A percentile compares a stretch with the other conserved stretches of the same genome.
phyloP scores from a whole-genome alignment of 2,329 filamentous ascomycete genomes.

The Rutstroemia sp. region DNA sequence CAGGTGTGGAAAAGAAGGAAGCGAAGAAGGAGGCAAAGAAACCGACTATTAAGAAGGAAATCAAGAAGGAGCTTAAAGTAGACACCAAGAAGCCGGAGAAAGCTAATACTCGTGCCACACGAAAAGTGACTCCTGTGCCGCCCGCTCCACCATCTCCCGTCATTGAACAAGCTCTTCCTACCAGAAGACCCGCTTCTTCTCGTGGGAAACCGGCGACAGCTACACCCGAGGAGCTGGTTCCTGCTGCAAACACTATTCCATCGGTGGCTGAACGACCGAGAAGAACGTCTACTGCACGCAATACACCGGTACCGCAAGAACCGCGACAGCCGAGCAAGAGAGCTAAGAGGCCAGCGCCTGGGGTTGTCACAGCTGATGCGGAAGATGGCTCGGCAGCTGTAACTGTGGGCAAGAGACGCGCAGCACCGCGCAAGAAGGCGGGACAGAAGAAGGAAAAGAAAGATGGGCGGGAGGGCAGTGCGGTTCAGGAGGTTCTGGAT shows the following conservation, averaged over 20 bases:
- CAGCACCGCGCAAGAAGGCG: constrained; percentile 59
- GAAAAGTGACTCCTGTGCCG: constrained; percentile 6
- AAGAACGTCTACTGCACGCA: constrained; percentile 33
- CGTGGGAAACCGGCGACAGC: constrained; percentile 25
- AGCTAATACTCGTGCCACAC: constrained; percentile 6
- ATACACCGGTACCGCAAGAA: constrained; percentile 35
- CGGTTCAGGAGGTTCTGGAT: constrained; percentile 42
- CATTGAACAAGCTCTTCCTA: constrained; percentile 13
- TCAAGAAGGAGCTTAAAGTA: constrained; percentile 2
- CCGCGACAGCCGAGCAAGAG: constrained; percentile 45
- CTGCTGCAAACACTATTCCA: constrained; percentile 10
- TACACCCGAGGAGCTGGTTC: constrained; percentile 21
- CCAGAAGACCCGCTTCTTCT: constrained; percentile 27
- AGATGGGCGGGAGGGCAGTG: constrained; percentile 34
- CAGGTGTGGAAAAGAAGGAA: constrained; percentile 22
- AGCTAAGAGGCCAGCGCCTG: constrained; percentile 63
- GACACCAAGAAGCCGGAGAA: background rate
- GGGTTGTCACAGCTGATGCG: constrained; percentile 48
- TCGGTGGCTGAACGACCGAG: constrained; percentile 26
- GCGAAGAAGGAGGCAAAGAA: constrained; percentile 19
- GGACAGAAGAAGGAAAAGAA: constrained; percentile 36
- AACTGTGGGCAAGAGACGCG: constrained; percentile 66
- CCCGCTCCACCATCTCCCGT: constrained; percentile 15
- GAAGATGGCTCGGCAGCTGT: constrained; percentile 42
- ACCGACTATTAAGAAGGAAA: background rate